Evolutionary conservation across 2,329 filamentous ascomycete species (phyloP).

Genomic region (Diaporthe sp.): DNA sequence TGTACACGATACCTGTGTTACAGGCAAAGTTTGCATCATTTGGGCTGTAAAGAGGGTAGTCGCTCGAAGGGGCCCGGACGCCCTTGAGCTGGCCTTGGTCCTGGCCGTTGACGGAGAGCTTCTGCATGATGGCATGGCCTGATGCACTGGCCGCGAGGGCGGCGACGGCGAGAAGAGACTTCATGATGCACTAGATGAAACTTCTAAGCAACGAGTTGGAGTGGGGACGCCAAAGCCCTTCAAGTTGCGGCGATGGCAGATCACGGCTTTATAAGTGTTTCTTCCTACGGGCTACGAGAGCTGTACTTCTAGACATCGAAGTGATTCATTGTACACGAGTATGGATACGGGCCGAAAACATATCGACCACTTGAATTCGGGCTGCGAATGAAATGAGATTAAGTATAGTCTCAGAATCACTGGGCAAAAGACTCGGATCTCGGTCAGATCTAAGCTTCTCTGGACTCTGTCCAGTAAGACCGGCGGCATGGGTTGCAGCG

Average conservation of each 20-base stretch:
- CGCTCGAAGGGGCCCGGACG: constrained; percentile 63
- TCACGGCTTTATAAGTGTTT: not conserved
- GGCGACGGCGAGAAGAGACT: constrained; percentile 18
- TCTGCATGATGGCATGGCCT: constrained; percentile 45
- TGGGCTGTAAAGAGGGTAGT: constrained; percentile 64
- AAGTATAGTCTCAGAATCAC: not conserved
- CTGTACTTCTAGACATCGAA: not conserved
- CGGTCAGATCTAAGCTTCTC: constrained; percentile 16
- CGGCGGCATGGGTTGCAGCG: not conserved
- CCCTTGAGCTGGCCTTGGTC: constrained; percentile 59
- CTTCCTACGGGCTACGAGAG: not conserved
- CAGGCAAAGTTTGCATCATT: constrained; percentile 18
- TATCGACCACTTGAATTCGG: not conserved
- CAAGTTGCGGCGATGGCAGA: not conserved
- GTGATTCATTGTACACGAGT: not conserved
- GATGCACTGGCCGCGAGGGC: constrained; percentile 20
- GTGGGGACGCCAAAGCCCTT: not conserved
- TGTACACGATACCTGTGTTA: constrained; percentile 49
- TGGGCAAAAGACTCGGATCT: constrained; percentile 9
- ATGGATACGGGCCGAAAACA: not conserved
- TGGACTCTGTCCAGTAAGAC: not conserved
- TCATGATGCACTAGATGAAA: not conserved
- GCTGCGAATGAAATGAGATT: constrained; percentile 16
- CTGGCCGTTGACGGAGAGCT: constrained; percentile 62
- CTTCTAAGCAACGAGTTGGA: not conserved